Conservation (phyloP, 2,329 filamentous ascomycete species). For the Phyllosticta paracitricarpa region DNA sequence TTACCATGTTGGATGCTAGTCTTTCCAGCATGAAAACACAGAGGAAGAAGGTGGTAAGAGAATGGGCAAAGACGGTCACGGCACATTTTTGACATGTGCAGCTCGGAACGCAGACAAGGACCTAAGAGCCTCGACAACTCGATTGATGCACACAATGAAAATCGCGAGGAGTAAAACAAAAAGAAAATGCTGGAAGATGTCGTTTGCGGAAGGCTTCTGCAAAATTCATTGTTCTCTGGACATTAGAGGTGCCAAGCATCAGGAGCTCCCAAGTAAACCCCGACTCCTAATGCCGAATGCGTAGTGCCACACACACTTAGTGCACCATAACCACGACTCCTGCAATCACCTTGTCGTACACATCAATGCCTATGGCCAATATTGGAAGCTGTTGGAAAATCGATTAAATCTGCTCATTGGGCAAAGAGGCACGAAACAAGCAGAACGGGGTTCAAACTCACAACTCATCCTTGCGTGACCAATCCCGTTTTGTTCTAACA, state of each 20-base stretch:
- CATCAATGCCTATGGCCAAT: neutral
- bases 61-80: neutral
- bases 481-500: neutral
- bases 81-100: neutral
- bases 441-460: slow-evolving; percentile 12
- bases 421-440: neutral
- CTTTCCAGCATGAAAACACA: neutral
- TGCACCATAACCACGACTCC: neutral
- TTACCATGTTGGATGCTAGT: neutral
- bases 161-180: neutral
- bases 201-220: neutral
- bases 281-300: neutral
- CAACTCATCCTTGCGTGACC: slow-evolving; percentile 21
- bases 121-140: neutral
- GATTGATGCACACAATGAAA: neutral
- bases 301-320: neutral
- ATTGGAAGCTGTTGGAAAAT: neutral
- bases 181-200: neutral
- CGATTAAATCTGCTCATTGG: neutral
- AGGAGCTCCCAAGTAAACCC: neutral
- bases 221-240: neutral
- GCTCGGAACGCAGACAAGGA: neutral
- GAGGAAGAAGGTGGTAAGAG: neutral
- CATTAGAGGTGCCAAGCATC: neutral
- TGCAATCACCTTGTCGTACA: neutral